Base-by-base conservation (phyloP, 768 basidiomycete genomes). In the Naganishia vishniacii region DNA sequence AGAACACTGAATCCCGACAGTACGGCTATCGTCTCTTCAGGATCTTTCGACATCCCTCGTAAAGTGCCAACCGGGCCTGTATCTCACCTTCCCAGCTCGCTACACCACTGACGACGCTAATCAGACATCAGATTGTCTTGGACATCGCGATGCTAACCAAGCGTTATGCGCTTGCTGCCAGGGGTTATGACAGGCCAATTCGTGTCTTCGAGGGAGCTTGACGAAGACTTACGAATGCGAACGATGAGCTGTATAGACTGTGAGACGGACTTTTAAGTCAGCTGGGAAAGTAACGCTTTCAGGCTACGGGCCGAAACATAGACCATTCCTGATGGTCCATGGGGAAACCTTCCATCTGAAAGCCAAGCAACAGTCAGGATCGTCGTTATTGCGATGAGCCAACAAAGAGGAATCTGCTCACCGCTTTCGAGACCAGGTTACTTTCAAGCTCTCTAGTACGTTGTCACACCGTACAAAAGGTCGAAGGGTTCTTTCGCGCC, bases 221-320 rank as follows among this genome's bases (percentile, higher is more conserved):
- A n/a, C n/a, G n/a, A n/a, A n/a, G n/a, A n/a, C 63, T 47, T 45
- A 64, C 63, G 31, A 66, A 66, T 8, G 65, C 65, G 48, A 66
- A 66, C 29, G 65, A 66, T 15, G 58, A 61, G 44, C 60, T 60
- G 49, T 66, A 66, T 11, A 66, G 65, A n/a, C 45, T 47, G 59
- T 9, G 59, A 34, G 7, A 5, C 15, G 12, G 42, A 4, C 40
- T 16, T 16, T 4, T n/a, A 32, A 31, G 26, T 6, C 20, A 7
- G 25, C 31, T 20, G 15, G 13, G 34, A 26, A 7, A 41, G 18
- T 34, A 23, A 25, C 23, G 20, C 28, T n/a, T 11, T 13, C 16
- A 41, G n/a, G n/a, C n/a, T n/a, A n/a, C n/a, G n/a, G n/a, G n/a
- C n/a, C n/a, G 65, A 25, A 66, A 66, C 59, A 66, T 61, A 12